phyloP scores from a whole-genome alignment of 2,329 filamentous ascomycete genomes.

The Venturiaceae sp. region DNA sequence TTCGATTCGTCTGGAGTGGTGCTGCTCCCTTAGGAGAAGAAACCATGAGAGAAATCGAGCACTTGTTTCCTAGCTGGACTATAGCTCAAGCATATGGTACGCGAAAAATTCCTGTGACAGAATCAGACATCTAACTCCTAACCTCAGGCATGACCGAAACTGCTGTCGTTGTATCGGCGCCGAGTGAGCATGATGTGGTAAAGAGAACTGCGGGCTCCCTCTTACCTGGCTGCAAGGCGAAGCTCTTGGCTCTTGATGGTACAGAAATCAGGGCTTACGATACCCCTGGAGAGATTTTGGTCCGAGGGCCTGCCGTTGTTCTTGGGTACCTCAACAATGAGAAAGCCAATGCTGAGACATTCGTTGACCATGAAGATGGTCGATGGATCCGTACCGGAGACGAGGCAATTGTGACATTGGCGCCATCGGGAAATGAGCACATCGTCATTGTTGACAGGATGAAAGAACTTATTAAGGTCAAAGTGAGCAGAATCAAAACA shows the following conservation, averaged over 20 bases:
- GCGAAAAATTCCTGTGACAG: no score
- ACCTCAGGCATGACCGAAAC: conserved; percentile 77
- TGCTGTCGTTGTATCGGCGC: conserved; percentile 56
- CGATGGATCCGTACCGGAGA: conserved; percentile 78
- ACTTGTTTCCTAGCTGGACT: conserved; percentile 52
- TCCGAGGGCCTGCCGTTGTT: conserved; percentile 67
- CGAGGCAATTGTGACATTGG: conserved; percentile 60
- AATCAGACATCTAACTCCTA: no score
- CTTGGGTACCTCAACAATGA: conserved; percentile 83
- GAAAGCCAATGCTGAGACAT: conserved; percentile 73
- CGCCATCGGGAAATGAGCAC: conserved; percentile 63
- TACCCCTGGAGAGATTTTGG: conserved; percentile 68
- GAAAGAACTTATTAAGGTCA: conserved; percentile 71
- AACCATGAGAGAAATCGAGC: conserved; percentile 54
- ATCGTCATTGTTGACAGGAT: conserved; percentile 77
- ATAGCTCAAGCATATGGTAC: conserved; percentile 68
- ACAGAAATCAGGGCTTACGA: conserved; percentile 61
- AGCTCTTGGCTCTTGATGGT: conserved; percentile 58
- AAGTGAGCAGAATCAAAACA: conserved; percentile 39
- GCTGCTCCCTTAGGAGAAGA: conserved; percentile 71
- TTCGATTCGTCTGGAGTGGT: conserved; percentile 58
- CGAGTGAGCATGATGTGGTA: conserved; percentile 52
- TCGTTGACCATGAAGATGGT: conserved; percentile 51
- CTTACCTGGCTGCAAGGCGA: conserved; percentile 53
- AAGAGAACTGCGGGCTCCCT: conserved; percentile 65